phyloP scores from a whole-genome alignment of 768 basidiomycete genomes.

The Mycena epipterygia region DNA sequence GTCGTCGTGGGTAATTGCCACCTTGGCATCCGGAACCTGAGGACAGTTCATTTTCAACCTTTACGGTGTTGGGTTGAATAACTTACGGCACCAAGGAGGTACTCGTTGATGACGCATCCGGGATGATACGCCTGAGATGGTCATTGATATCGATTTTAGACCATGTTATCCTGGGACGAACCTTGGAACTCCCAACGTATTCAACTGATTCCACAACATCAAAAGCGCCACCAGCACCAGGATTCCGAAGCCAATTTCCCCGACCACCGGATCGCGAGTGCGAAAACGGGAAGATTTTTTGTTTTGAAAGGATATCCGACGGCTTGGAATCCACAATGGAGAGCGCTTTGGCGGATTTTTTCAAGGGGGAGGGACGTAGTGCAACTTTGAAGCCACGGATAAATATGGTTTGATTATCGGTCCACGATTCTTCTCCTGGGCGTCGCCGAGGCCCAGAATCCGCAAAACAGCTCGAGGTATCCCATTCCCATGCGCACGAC shows the following conservation, averaged over 20 bases:
- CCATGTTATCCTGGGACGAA: not conserved
- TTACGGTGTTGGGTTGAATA: not conserved
- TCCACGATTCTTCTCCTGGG: not conserved
- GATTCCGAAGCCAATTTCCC: too few species aligned
- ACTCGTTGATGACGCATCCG: not conserved
- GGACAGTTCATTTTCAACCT: not conserved
- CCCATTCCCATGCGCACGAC: conserved; percentile 24
- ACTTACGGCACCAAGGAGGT: not conserved
- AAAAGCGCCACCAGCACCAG: too few species aligned
- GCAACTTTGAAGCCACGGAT: conserved; percentile 32
- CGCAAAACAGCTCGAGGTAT: conserved; percentile 5
- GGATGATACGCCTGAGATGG: conserved; percentile 8
- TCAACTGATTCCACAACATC: not conserved
- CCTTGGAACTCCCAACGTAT: not conserved
- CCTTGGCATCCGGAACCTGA: not conserved
- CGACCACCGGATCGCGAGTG: too few species aligned
- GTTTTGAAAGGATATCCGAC: too few species aligned
- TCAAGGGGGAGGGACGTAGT: not conserved
- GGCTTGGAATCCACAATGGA: too few species aligned
- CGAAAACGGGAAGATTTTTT: too few species aligned
- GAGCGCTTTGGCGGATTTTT: not conserved
- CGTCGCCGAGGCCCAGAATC: not conserved
- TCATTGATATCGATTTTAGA: not conserved
- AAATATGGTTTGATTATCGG: conserved; percentile 30
- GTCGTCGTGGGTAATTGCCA: conserved; percentile 9